These are phyloP conservation scores for Linnemannia zychae DNA, from an alignment of 192 early-diverging fungal species.

Conservation along the genomic window DNA sequence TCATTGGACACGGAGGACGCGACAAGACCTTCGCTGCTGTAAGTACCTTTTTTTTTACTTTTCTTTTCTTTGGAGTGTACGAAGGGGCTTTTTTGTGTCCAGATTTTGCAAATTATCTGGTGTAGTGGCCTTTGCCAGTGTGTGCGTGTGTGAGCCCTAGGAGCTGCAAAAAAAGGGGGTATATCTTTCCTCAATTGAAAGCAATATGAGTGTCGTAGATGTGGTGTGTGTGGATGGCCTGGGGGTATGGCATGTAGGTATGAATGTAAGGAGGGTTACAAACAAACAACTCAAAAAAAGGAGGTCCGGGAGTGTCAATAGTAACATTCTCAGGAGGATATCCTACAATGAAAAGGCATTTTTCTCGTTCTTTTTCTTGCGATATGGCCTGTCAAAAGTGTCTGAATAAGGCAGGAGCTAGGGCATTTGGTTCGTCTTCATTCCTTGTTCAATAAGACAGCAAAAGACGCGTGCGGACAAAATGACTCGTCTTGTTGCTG, in stretches of 20 bases:
- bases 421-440: background rate
- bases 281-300: background rate
- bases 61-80: background rate
- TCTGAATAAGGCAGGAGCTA: background rate
- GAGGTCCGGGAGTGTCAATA: background rate
- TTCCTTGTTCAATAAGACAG: background rate
- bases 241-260: background rate
- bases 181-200: background rate
- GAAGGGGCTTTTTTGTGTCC: background rate
- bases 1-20: constrained; percentile 54
- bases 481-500: too few species aligned
- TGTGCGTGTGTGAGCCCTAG: background rate
- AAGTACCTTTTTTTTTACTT: constrained; percentile 3
- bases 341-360: background rate
- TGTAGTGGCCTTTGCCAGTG: background rate
- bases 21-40: constrained; percentile 59
- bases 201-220: background rate
- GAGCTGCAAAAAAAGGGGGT: background rate
- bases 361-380: background rate
- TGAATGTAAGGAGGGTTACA: too few species aligned
- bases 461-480: background rate
- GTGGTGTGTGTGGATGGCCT: background rate
- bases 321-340: background rate
- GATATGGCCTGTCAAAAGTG: background rate
- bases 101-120: background rate